Conservation (phyloP, 2,329 filamentous ascomycete genomes). For the Aureobasidium subglaciale region DNA sequence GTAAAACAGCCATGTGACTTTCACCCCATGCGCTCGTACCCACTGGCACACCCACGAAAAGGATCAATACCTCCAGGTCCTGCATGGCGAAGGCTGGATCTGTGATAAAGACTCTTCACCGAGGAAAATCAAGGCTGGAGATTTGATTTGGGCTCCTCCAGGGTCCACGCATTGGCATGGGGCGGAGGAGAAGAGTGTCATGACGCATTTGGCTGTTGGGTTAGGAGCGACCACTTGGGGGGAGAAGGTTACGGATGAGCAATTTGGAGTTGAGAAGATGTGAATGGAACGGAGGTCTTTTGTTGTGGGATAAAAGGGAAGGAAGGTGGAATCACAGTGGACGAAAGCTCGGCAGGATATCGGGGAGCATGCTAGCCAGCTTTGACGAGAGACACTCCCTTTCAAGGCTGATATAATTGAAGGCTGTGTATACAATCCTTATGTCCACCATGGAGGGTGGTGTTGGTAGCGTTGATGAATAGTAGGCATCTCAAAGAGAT, state of each 20-base stretch:
- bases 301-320: no score
- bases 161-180: slow-evolving; percentile 42
- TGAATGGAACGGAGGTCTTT: no score
- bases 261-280: slow-evolving; percentile 29
- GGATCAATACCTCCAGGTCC: slow-evolving; percentile 38
- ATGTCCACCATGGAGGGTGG: no score
- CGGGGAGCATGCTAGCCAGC: no score
- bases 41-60: slow-evolving; percentile 41
- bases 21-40: slow-evolving; percentile 38
- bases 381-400: no score
- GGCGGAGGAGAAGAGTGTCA: slow-evolving; percentile 33
- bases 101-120: slow-evolving; percentile 36
- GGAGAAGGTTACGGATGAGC: slow-evolving; percentile 31
- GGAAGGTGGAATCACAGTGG: no score
- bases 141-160: slow-evolving; percentile 35
- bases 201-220: slow-evolving; percentile 36
- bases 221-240: slow-evolving; percentile 34
- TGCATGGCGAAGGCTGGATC: slow-evolving; percentile 36
- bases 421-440: no score
- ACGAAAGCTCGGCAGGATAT: no score
- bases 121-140: slow-evolving; percentile 32
- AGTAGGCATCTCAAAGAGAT: neutral
- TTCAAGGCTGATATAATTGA: no score
- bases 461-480: neutral
- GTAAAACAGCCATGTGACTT: slow-evolving; percentile 36